phyloP scores from a whole-genome alignment of 108 stramenopile genomes.

The Fragilaria crotonensis region DNA sequence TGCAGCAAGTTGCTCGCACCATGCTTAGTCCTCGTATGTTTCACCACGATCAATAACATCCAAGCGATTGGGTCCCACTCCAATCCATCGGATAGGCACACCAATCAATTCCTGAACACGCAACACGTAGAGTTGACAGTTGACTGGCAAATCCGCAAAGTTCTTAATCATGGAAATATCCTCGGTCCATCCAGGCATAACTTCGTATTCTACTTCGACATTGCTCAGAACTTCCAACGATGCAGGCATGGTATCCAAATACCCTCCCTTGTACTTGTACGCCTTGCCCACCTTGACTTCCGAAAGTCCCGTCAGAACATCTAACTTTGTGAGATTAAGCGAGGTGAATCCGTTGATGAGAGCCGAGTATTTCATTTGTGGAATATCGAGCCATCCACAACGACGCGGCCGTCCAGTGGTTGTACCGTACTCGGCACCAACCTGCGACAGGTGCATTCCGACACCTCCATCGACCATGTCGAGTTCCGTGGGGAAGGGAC shows the following conservation, averaged over 20 bases:
- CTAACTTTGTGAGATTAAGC: constrained; percentile 97
- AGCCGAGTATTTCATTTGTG: constrained; percentile 91
- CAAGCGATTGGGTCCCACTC: constrained; percentile 92
- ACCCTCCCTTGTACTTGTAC: constrained; percentile 87
- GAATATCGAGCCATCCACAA: constrained; percentile 98
- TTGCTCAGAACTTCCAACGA: constrained; percentile 68
- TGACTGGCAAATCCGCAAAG: constrained; percentile 92
- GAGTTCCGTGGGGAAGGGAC: constrained; percentile 98
- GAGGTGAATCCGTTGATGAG: constrained; percentile 95
- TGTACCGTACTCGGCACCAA: constrained; percentile 96
- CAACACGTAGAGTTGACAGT: constrained; percentile 89
- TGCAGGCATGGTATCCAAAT: constrained; percentile 88
- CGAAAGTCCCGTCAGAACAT: constrained; percentile 90
- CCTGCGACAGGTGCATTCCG: constrained; percentile 76
- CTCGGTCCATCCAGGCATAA: constrained; percentile 93
- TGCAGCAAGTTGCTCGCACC: no score
- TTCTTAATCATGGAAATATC: constrained; percentile 77
- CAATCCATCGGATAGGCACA: constrained; percentile 96
- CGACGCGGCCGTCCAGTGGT: constrained; percentile 91
- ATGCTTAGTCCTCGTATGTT: constrained; percentile 34
- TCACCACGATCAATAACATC: constrained; percentile 88
- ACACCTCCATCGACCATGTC: constrained; percentile 46
- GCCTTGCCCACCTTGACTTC: constrained; percentile 78
- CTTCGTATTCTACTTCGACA: constrained; percentile 94
- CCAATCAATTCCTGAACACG: constrained; percentile 91